These are phyloP conservation scores for Amphirosellinia nigrospora DNA, from an alignment of 495 filamentous ascomycete genomes.

Conservation along the genomic window DNA sequence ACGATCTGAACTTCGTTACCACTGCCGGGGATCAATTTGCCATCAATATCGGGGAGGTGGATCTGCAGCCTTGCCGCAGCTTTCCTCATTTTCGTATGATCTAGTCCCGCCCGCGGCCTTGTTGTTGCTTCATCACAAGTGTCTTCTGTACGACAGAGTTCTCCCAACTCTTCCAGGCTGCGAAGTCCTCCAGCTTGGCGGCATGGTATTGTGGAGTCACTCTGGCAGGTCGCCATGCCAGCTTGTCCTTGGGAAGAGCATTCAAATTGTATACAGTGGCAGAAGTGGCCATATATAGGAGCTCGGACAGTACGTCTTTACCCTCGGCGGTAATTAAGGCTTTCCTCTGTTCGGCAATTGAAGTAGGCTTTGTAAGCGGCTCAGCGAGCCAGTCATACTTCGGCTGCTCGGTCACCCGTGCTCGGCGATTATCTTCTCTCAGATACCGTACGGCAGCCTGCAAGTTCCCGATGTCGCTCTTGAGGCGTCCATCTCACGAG, in stretches of 20 bases:
- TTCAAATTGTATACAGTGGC: conserved; percentile 64
- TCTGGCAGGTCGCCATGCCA: conserved; percentile 53
- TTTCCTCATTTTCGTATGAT: conserved; percentile 42
- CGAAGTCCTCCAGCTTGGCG: conserved; percentile 52
- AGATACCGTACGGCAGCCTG: conserved; percentile 80
- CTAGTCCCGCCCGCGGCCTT: conserved; percentile 22
- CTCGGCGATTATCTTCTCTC: conserved; percentile 75
- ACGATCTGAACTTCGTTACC: conserved; percentile 48
- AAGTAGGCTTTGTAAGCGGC: conserved; percentile 61
- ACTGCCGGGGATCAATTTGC: conserved; percentile 34
- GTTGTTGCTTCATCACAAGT: conserved; percentile 39
- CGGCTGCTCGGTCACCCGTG: conserved; percentile 65
- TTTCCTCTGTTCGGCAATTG: conserved; percentile 60
- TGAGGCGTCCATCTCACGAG: conserved; percentile 78
- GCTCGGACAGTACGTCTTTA: conserved; percentile 70
- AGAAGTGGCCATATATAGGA: conserved; percentile 69
- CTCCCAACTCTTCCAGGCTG: conserved; percentile 50
- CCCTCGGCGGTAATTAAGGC: conserved; percentile 69
- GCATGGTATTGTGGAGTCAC: conserved; percentile 52
- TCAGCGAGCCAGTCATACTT: conserved; percentile 69
- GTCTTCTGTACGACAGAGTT: conserved; percentile 45
- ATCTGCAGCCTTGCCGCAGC: conserved; percentile 57
- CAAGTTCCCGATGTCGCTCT: conserved; percentile 70
- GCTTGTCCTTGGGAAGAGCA: conserved; percentile 55
- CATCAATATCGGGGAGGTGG: conserved; percentile 48